Conservation (phyloP, 106 monocot genomes). For the Dendrobium huoshanense region DNA sequence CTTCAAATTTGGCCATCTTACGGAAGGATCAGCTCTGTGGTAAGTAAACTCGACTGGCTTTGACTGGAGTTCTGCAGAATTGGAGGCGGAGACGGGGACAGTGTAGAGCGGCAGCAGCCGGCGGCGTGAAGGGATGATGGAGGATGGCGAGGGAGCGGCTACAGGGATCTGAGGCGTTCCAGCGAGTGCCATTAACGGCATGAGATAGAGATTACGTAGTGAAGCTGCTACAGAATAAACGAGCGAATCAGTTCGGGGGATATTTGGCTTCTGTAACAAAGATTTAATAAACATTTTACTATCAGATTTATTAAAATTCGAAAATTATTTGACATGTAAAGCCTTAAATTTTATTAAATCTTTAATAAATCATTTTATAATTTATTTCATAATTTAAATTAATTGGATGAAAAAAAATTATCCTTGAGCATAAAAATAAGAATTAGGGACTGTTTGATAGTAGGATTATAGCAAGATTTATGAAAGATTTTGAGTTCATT, state of each 20-base stretch:
- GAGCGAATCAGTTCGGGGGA: background rate
- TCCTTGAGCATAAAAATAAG: no score
- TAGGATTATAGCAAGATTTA: no score
- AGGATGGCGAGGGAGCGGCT: background rate
- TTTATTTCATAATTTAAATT: no score
- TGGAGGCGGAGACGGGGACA: background rate
- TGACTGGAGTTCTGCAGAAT: background rate
- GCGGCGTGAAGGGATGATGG: background rate
- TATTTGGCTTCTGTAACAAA: no score
- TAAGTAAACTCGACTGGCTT: conserved; percentile 44
- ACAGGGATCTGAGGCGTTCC: conserved; percentile 17
- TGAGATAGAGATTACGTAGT: background rate
- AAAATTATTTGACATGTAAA: no score
- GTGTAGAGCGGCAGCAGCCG: background rate
- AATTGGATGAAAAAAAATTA: no score
- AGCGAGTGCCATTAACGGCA: conserved; percentile 35
- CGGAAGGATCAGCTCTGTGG: conserved; percentile 53
- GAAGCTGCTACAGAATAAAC: background rate
- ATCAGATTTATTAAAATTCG: no score
- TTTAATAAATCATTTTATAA: no score
- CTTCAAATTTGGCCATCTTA: conserved; percentile 78
- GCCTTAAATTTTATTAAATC: no score
- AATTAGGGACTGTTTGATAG: no score
- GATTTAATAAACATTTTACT: no score
- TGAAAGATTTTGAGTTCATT: no score